Base-by-base conservation (phyloP, 305 asterid genomes). In the Fraxinus baroniana region DNA sequence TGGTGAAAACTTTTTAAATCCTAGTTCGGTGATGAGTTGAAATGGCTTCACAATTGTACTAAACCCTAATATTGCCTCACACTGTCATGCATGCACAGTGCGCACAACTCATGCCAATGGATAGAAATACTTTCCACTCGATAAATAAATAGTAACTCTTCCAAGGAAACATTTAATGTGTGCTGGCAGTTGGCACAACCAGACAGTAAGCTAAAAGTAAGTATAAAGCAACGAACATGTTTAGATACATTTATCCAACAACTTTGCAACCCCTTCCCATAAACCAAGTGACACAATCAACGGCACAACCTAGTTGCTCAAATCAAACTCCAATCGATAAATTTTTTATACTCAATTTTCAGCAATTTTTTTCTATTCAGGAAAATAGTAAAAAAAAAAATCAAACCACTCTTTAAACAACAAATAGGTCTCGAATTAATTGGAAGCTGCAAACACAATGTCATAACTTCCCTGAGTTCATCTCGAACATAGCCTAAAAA, bases 401-500 rank as follows among this genome's bases (percentile, higher is more conserved):
- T 24, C 35, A 32, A 66, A 26, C 12, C 70, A 60, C 73, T 66
- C 15, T 66, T 64, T 64, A 64, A 62, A 64, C 70, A 18, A 7
- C 3, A 28, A 3, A 24, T 28, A 66, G 36, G 22, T 4, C 18
- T 66, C 4, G 36, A 66, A 24, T 26, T 10, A 26, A 28, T 28
- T 66, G 35, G 36, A 66, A 4, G 74, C 37, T 66, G 70, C 10
- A 60, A 60, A 60, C 28, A 60, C 70, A 26, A 60, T 60, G 28
- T 60, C 13, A 18, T 20, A 60, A 60, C 74, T 66, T 66, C 36
- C 74, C n/a, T 9, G 13, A 28, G 36, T 66, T 24, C 35, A 66
- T 66, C 76, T 78, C 41, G 13, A 15, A 46, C 49, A 60, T 39
- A 81, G 28, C 71, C 82, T 76, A 17, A 8, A 26, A 78, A 71